Percentiles rank a stretch among this genome's conserved stretches.
phyloP scores from a whole-genome alignment of 2,329 filamentous ascomycete species.

The Graphium sp. region DNA sequence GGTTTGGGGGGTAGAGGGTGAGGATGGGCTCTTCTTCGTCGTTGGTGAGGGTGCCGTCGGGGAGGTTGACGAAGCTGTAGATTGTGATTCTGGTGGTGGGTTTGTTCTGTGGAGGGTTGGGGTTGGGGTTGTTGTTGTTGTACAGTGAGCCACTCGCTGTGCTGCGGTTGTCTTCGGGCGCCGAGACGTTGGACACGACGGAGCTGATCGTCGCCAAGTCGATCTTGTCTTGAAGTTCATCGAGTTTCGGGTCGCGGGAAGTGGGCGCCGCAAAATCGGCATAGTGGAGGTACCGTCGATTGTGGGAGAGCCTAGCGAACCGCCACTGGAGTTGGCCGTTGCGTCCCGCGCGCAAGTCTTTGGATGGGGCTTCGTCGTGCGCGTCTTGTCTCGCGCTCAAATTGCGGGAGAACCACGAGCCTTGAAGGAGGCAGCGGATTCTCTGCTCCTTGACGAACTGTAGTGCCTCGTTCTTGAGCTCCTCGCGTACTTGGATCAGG shows the following conservation, averaged over 20 bases:
- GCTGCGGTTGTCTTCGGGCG: constrained; percentile 33
- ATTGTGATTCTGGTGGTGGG: constrained; percentile 80
- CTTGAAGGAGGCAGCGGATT: constrained; percentile 73
- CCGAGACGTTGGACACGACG: constrained; percentile 82
- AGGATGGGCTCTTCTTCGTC: constrained; percentile 56
- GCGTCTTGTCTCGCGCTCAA: constrained; percentile 13
- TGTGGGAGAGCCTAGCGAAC: constrained; percentile 79
- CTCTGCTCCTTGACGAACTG: constrained; percentile 97
- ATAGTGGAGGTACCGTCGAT: constrained; percentile 79
- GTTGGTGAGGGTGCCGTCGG: constrained; percentile 19
- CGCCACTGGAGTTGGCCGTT: constrained; percentile 47
- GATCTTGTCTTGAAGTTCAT: constrained; percentile 62
- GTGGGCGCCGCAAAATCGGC: constrained; percentile 60
- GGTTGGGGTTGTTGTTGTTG: constrained; percentile 22
- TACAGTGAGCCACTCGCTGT: too few relatives aligned
- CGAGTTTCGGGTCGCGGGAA: constrained; percentile 50
- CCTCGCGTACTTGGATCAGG: constrained; percentile 76
- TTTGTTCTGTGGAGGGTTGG: constrained; percentile 11
- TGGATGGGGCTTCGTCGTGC: constrained; percentile 12
- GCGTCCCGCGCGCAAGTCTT: too few relatives aligned
- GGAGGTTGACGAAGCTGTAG: constrained; percentile 46
- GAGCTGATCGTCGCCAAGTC: constrained; percentile 80
- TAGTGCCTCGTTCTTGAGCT: constrained; percentile 76
- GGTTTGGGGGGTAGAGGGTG: constrained; percentile 64
- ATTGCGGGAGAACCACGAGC: constrained; percentile 64